Evolutionary conservation across 2,329 filamentous ascomycete species (phyloP).

Genomic region (Ophiostoma himal-ulmi): DNA sequence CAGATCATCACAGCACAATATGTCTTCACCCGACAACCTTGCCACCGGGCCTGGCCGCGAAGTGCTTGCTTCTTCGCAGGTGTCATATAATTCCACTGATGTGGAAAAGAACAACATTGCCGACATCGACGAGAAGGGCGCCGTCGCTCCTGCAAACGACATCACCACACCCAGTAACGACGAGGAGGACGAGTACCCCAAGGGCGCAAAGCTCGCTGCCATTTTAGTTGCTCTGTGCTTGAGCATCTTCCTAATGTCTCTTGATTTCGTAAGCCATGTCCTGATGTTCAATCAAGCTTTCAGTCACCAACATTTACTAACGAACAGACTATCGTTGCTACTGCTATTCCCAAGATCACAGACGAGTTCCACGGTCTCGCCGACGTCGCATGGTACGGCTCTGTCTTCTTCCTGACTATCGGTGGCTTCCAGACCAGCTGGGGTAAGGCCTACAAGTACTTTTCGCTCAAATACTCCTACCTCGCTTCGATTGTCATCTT

Average conservation of each 20-base stretch:
- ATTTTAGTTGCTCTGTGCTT: conserved; percentile 45
- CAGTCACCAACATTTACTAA: neutral
- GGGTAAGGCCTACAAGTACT: conserved; percentile 48
- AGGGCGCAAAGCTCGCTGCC: conserved; percentile 37
- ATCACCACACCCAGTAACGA: neutral
- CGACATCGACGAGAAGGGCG: conserved; percentile 21
- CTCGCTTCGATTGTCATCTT: conserved; percentile 46
- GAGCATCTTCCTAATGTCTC: conserved; percentile 45
- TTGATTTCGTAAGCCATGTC: conserved; percentile 39
- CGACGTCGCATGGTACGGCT: conserved; percentile 55
- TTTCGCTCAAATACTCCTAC: conserved; percentile 47
- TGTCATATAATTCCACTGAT: conserved; percentile 22
- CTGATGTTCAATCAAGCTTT: neutral
- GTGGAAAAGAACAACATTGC: conserved; percentile 21
- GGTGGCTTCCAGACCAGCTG: conserved; percentile 42
- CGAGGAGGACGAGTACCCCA: conserved; percentile 36
- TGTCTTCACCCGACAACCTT: neutral
- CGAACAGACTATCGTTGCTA: conserved; percentile 47
- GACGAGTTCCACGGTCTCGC: conserved; percentile 47
- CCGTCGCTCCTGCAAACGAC: neutral
- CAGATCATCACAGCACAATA: neutral
- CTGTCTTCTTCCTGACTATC: conserved; percentile 48
- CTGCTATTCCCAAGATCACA: conserved; percentile 52
- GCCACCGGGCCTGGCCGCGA: neutral
- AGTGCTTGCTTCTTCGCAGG: conserved; percentile 20